These are phyloP conservation scores for Umbelopsis sp. DNA, from an alignment of 192 early-diverging fungal genomes.

Conservation along the genomic window DNA sequence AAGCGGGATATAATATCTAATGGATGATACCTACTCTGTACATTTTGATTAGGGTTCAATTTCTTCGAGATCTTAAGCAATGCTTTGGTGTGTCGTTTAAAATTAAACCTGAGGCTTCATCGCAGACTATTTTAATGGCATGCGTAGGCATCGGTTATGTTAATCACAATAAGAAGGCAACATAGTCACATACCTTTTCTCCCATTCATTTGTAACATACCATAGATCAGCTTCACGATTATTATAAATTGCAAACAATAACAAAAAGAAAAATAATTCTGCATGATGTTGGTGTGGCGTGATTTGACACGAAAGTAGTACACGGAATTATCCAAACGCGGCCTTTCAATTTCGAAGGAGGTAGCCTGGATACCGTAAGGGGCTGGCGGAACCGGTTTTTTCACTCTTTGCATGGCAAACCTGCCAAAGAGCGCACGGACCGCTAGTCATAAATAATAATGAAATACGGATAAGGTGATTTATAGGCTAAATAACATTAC, in stretches of 20 bases:
- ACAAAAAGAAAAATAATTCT: too few species aligned
- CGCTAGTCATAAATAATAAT: neutral
- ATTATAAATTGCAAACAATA: too few species aligned
- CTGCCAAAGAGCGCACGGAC: slow-evolving; percentile 10
- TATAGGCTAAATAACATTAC: neutral
- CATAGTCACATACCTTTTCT: slow-evolving; percentile 33
- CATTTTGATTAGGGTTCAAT: slow-evolving; percentile 73
- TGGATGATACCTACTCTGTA: neutral
- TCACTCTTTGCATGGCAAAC: neutral
- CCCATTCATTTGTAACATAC: slow-evolving; percentile 12
- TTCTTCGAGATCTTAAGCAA: slow-evolving; percentile 84
- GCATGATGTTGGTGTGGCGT: too few species aligned
- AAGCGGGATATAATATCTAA: neutral
- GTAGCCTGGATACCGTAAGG: too few species aligned
- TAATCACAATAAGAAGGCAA: slow-evolving; percentile 90
- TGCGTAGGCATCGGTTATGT: slow-evolving; percentile 89
- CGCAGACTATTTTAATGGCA: slow-evolving; percentile 68
- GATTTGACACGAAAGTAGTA: too few species aligned
- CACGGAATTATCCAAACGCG: too few species aligned
- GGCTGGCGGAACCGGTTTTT: neutral
- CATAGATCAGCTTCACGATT: neutral
- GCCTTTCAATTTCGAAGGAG: neutral
- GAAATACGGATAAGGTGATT: neutral
- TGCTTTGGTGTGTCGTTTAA: slow-evolving; percentile 95
- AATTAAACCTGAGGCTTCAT: slow-evolving; percentile 63